phyloP scores from a whole-genome alignment of 1,139 yeast species.

The Diutina catenulata region DNA sequence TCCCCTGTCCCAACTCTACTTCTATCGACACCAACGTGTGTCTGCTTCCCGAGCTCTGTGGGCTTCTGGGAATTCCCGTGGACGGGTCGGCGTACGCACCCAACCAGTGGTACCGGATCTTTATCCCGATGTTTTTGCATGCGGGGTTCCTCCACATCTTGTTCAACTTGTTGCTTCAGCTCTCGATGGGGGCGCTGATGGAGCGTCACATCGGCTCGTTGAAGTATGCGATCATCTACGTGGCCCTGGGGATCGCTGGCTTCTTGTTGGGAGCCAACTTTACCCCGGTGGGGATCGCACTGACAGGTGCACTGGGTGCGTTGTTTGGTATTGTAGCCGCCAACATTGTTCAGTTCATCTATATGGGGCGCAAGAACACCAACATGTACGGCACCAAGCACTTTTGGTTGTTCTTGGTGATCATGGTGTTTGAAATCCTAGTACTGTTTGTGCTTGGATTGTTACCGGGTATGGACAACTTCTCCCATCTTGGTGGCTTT shows the following conservation, averaged over 20 bases:
- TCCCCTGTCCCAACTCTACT: conserved; percentile 69
- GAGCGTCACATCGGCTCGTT: conserved; percentile 49
- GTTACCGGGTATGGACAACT: conserved; percentile 66
- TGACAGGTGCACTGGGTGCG: conserved; percentile 71
- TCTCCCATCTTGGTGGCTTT: conserved; percentile 71
- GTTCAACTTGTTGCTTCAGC: conserved; percentile 52
- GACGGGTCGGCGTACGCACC: conserved; percentile 25
- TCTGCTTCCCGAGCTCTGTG: conserved; percentile 47
- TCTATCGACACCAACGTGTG: conserved; percentile 43
- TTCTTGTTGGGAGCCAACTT: conserved; percentile 62
- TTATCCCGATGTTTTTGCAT: conserved; percentile 64
- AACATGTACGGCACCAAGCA: conserved; percentile 32
- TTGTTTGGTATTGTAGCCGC: conserved; percentile 60
- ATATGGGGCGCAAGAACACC: conserved; percentile 39
- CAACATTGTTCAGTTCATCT: conserved; percentile 45
- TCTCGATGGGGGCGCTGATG: conserved; percentile 50
- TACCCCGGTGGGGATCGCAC: conserved; percentile 58
- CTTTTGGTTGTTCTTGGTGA: conserved; percentile 30
- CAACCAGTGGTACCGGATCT: conserved; percentile 59
- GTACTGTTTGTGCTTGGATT: conserved; percentile 55
- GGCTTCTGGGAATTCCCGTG: conserved; percentile 37
- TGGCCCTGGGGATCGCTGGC: conserved; percentile 57
- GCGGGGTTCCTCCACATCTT: conserved; percentile 65
- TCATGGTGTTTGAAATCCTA: conserved; percentile 45
- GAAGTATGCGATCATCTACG: conserved; percentile 44